Evolutionary conservation across 768 basidiomycete species (phyloP).

Genomic region (Leucogyrophana mollusca): DNA sequence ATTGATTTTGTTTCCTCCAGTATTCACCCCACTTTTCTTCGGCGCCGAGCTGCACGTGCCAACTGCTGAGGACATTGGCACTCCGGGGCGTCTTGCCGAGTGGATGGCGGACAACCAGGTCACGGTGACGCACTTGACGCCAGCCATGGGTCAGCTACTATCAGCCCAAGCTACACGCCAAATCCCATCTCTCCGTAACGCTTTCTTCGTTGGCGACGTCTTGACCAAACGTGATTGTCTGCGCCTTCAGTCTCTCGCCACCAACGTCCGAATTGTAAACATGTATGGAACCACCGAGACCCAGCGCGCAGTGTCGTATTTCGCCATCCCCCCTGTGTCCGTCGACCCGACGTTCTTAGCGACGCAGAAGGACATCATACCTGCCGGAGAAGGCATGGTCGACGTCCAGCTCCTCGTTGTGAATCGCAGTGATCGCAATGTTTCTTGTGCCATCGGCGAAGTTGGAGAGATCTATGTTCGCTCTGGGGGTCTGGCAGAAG

Average conservation of each 20-base stretch:
- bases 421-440: conserved; percentile 79
- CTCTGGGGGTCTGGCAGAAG: conserved; percentile 93
- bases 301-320: conserved; percentile 97
- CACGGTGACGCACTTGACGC: conserved; percentile 96
- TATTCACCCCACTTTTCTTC: conserved; percentile 98
- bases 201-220: conserved; percentile 99
- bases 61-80: conserved; percentile 95
- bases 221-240: conserved; percentile 97
- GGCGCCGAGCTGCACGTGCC: conserved; percentile 95
- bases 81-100: conserved; percentile 92
- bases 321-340: conserved; percentile 82
- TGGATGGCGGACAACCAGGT: conserved; percentile 96
- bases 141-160: conserved; percentile 98
- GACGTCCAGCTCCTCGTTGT: conserved; percentile 97
- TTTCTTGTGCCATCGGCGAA: conserved; percentile 92
- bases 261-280: conserved; percentile 93
- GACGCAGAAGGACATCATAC: conserved; percentile 96
- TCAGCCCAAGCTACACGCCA: conserved; percentile 82
- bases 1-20: conserved; percentile 38
- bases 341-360: conserved; percentile 88
- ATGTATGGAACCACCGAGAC: conserved; percentile 99
- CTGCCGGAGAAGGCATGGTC: conserved; percentile 95
- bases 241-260: conserved; percentile 88
- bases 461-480: conserved; percentile 99
- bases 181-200: conserved; percentile 83